A percentile compares a stretch with the other conserved stretches of the same genome.
Conservation (phyloP, 345 rosid genomes). For the Boechera retrofracta region DNA sequence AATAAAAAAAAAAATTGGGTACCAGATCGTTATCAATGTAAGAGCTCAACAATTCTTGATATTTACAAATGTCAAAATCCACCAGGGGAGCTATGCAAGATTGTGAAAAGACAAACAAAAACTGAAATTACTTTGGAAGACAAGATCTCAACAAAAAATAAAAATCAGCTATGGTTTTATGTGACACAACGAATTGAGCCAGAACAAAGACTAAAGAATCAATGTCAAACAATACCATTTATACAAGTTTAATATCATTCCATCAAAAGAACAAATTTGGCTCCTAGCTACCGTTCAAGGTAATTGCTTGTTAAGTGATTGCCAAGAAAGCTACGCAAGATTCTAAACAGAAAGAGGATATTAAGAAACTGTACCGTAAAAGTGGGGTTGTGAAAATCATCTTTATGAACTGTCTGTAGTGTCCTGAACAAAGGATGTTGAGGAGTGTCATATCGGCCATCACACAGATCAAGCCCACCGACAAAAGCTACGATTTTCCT, state of each 20-base stretch:
- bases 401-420: slow-evolving; percentile 58
- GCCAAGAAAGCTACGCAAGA: slow-evolving; percentile 11
- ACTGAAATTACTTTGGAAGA: slow-evolving; percentile 2
- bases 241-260: slow-evolving; percentile 8
- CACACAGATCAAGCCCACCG: slow-evolving; percentile 80
- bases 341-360: neutral
- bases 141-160: neutral
- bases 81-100: too few relatives aligned
- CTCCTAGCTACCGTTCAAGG: slow-evolving; percentile 19
- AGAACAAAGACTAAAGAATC: slow-evolving; percentile 1
- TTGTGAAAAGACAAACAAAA: neutral
- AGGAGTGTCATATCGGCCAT: slow-evolving; percentile 71
- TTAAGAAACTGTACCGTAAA: slow-evolving; percentile 58
- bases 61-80: neutral
- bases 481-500: slow-evolving; percentile 73
- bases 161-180: neutral
- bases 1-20: too few relatives aligned
- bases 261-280: neutral
- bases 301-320: slow-evolving; percentile 15
- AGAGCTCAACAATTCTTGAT: slow-evolving; percentile 16
- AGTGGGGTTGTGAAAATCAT: slow-evolving; percentile 61
- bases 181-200: slow-evolving; percentile 7
- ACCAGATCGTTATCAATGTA: neutral
- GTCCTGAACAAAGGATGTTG: slow-evolving; percentile 65
- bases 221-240: neutral